Evolutionary conservation across 2,329 filamentous ascomycete genomes (phyloP).

Genomic region (Dactylonectria estremocensis): DNA sequence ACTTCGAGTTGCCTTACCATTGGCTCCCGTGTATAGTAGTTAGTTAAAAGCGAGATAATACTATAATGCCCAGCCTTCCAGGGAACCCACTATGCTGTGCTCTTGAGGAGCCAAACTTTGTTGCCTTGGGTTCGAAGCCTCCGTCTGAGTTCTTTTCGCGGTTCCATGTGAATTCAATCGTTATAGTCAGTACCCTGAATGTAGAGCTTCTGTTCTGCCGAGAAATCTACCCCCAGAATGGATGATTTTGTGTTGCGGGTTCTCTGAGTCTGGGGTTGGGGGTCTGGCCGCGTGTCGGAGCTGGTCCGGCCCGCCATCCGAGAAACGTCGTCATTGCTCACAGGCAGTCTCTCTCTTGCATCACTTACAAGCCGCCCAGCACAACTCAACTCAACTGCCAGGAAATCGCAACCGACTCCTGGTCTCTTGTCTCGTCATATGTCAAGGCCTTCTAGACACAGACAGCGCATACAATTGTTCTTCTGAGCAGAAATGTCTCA

Average conservation of each 20-base stretch:
- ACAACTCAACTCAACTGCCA: background rate
- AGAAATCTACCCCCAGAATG: background rate
- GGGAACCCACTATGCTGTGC: no score
- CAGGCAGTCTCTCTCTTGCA: slow-evolving; percentile 24
- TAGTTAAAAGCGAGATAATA: no score
- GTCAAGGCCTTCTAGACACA: background rate
- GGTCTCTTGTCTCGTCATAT: background rate
- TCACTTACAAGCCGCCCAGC: slow-evolving; percentile 35
- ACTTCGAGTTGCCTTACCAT: no score
- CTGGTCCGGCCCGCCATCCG: slow-evolving; percentile 22
- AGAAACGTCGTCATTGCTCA: slow-evolving; percentile 41
- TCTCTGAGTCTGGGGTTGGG: slow-evolving; percentile 2
- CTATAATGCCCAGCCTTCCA: no score
- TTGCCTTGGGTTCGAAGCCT: no score
- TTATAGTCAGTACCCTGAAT: no score
- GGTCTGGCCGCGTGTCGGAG: slow-evolving; percentile 6
- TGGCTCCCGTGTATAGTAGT: no score
- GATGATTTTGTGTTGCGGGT: background rate
- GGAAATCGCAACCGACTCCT: background rate
- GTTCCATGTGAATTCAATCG: no score
- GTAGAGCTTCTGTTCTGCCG: no score
- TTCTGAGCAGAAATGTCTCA: slow-evolving; percentile 56
- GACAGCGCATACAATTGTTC: background rate
- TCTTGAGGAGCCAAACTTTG: no score
- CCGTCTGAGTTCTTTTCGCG: no score